A percentile compares a stretch with the other conserved stretches of the same genome.
Evolutionary conservation across 192 early-diverging fungal genomes (phyloP).

Genomic region (Mortierella antarctica): DNA sequence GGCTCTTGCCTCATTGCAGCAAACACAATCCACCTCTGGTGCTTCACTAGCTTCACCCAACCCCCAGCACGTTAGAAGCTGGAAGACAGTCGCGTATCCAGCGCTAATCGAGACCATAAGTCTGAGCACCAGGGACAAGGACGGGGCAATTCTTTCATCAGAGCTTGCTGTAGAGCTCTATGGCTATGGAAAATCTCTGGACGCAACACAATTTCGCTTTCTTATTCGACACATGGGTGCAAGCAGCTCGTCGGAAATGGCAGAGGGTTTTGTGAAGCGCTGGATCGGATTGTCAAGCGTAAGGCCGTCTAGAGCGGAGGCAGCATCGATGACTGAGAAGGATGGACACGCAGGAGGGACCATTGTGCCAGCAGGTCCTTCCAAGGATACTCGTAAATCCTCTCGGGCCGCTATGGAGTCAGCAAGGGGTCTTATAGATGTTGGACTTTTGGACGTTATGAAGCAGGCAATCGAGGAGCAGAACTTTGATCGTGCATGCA

Average conservation of each 20-base stretch:
- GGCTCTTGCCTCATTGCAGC: neutral
- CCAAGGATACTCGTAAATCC: constrained; percentile 4
- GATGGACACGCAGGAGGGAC: neutral
- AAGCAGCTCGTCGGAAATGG: neutral
- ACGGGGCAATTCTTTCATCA: neutral
- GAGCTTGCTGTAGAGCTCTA: constrained; percentile 16
- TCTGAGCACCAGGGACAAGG: constrained; percentile 13
- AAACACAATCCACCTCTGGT: neutral
- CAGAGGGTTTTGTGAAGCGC: constrained; percentile 18
- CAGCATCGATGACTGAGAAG: neutral
- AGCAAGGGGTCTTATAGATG: constrained; percentile 5
- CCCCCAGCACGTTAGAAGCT: neutral
- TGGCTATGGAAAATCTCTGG: constrained; percentile 16
- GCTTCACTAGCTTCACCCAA: neutral
- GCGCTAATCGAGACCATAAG: constrained; percentile 31
- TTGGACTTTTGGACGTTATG: constrained; percentile 31
- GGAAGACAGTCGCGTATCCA: constrained; percentile 19
- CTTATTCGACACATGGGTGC: constrained; percentile 19
- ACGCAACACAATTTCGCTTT: constrained; percentile 17
- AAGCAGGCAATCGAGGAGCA: constrained; percentile 16
- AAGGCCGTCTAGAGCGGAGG: neutral
- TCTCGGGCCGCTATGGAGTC: too few species aligned
- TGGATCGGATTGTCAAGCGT: constrained; percentile 15
- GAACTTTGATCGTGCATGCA: constrained; percentile 11
- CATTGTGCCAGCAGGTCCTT: neutral